Conservation (phyloP, 805 yeast species). For the Torulaspora maleeae region DNA sequence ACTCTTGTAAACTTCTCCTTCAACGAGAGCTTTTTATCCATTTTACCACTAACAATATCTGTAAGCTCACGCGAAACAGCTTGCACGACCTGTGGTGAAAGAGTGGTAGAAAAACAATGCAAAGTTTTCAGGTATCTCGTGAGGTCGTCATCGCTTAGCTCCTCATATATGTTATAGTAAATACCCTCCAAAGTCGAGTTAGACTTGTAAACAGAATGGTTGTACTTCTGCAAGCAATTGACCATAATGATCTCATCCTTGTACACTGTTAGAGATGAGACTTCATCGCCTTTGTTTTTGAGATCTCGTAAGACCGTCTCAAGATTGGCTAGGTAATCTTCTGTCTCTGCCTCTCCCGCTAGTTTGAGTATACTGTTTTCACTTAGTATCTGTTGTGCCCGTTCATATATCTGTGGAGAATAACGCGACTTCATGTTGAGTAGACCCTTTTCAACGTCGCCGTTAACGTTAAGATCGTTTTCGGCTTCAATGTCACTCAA, state of each 20-base stretch:
- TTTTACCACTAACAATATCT: conserved; percentile 36
- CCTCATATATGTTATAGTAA: conserved; percentile 23
- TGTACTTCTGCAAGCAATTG: conserved; percentile 32
- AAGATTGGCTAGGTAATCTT: conserved; percentile 62
- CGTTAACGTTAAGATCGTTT: conserved; percentile 43
- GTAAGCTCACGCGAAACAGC: conserved; percentile 37
- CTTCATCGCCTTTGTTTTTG: conserved; percentile 54
- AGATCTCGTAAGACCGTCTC: conserved; percentile 70
- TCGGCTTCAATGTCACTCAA: conserved; percentile 36
- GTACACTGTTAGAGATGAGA: conserved; percentile 47
- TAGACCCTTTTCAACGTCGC: conserved; percentile 45
- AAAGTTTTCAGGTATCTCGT: conserved; percentile 34
- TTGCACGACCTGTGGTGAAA: conserved; percentile 37
- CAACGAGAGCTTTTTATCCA: conserved; percentile 35
- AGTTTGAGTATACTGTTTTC: conserved; percentile 23
- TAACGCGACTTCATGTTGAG: conserved; percentile 47
- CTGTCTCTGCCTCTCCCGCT: conserved; percentile 28
- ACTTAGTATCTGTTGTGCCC: conserved; percentile 38
- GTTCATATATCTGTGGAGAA: conserved; percentile 48
- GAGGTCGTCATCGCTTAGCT: conserved; percentile 26
- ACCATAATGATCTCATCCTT: conserved; percentile 30
- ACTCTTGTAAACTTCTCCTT: conserved; percentile 32
- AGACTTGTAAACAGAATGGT: conserved; percentile 29
- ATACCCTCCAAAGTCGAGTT: conserved; percentile 30
- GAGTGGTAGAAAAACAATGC: conserved; percentile 39